A percentile compares a stretch with the other conserved stretches of the same genome.
phyloP scores from a whole-genome alignment of 2,329 filamentous ascomycete species.

The Pestalotiopsis sp. region DNA sequence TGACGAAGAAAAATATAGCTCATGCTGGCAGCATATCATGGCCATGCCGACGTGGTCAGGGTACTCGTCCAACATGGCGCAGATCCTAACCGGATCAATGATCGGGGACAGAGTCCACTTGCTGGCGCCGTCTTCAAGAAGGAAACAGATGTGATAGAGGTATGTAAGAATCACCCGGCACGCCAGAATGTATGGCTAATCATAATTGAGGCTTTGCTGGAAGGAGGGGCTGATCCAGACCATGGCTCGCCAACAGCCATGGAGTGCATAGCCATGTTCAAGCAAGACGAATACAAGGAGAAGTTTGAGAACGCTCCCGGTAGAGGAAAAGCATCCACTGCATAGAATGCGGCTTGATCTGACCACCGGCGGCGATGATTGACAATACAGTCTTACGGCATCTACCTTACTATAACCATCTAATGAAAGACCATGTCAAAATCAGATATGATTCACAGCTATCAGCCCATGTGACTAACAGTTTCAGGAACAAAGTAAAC shows the following conservation, averaged over 20 bases:
- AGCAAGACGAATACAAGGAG: constrained; percentile 48
- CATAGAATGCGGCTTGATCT: not conserved
- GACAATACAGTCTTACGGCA: too few relatives aligned
- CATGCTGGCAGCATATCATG: constrained; percentile 73
- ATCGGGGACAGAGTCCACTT: constrained; percentile 66
- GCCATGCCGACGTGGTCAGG: constrained; percentile 59
- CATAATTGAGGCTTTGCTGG: constrained; percentile 40
- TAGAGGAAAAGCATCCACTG: constrained; percentile 38
- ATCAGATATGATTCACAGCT: too few relatives aligned
- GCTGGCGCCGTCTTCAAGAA: constrained; percentile 75
- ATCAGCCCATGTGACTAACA: too few relatives aligned
- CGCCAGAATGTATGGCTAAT: constrained; percentile 1
- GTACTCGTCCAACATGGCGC: constrained; percentile 63
- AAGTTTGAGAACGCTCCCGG: constrained; percentile 51
- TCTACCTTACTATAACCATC: too few relatives aligned
- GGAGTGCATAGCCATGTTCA: constrained; percentile 51
- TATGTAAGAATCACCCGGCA: constrained; percentile 21
- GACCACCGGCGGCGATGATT: too few relatives aligned
- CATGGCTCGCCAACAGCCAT: constrained; percentile 49
- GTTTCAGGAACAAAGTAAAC: too few relatives aligned
- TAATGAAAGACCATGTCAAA: too few relatives aligned
- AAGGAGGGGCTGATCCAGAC: constrained; percentile 55
- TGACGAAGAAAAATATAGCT: constrained; percentile 41
- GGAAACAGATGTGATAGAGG: constrained; percentile 63
- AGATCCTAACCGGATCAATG: constrained; percentile 68